Base-by-base conservation (phyloP, 495 filamentous ascomycete species). In the Cladorrhinum samala region DNA sequence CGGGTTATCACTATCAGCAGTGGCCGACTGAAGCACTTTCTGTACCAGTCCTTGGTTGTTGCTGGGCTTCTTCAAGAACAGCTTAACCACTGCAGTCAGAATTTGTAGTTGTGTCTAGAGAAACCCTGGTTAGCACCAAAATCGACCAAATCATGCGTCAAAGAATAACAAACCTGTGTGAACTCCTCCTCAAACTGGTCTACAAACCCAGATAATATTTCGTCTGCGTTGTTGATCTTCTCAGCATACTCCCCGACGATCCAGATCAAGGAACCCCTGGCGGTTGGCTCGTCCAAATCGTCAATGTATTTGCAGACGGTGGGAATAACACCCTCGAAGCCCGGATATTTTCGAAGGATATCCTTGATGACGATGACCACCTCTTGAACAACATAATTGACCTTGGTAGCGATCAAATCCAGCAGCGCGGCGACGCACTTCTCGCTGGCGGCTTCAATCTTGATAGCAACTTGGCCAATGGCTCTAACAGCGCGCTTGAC, bases 301-400 rank as follows among this genome's bases (percentile, higher is more conserved):
- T 98, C 93, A 46, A 98, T 95, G 66, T 92, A 92, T 64, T 96
- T 83, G 75, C 94, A 97, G 9, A 98, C 76, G 6, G 90, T 96
- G 13, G 92, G 91, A 57, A 98, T 97, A 59, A 98, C 95, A 14
- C 90, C 92, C 66, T 97, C 94, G 64, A 97, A 98, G 23, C 93
- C 92, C 5, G 92, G 92, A 65, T 97, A 98, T 69, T 94, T 95
- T 25, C 93, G 80, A 73, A 98, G 92, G 44, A 98, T 98, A 63
- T 98, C 94, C 72, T 95, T 95, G 74, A 98, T 96, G 14, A 98
- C 93, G 21, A 97, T 89, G 54, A 97, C 88, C 1, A 91, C 94
- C 70, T 98, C 93, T 68, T 98, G 93, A 9, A 98, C 93, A 46
- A 98, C 94, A 66, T 98, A 98, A 74, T 96, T 96, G 63, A 97